Evolutionary conservation across 1,284 basidiomycete species (phyloP), one percentile per base, ranked within the genome.

Genomic region (Coniferiporia weirii): DNA sequence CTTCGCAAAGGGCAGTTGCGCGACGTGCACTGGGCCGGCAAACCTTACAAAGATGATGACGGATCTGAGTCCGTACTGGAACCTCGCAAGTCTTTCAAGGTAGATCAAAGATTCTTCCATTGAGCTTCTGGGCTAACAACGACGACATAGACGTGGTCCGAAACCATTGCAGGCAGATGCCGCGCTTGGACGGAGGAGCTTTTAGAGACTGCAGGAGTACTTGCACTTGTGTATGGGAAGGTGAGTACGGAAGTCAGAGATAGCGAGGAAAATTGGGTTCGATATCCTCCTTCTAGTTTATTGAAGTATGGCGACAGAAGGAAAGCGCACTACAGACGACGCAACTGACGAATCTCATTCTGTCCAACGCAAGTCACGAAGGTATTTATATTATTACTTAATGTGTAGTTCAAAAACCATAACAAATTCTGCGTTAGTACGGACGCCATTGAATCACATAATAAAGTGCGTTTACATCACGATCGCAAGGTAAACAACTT

Each of bases 301-400:
- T 92, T 64, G 88, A 91, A 68, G 91, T 94, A 2, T 95, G 92
- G 92, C 75, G 92, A 64, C 87, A 94, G 69, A 91, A 92, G 67
- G 90, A 94, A 71, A 83, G 77, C 46, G 89, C 89, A 13, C 71
- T 92, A 63, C 84, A 85, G 68, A 83, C 83, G 12, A 93, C 86
- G 53, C 90, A 89, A 69, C 75, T 95, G 54, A 93, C 91, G 15
- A 87, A 87, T 56, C 75, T 95, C 3, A 68, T 95, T 49, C 73
- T 95, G 15, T 90, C 89, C n/a, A 95, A 95, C 71, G 93, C 93
- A 5, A 89, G 84, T 64, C 92, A 95, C 70, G 92, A 94, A 76
- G 89, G 91, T 81, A 68, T 63, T 68, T 70, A 12, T 61, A 6
- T 60, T 66, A 3, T 63, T 63, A 47, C 47, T 12, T 44, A 47